phyloP scores from a whole-genome alignment of 192 early-diverging fungal species.

The Coemansia sp. region DNA sequence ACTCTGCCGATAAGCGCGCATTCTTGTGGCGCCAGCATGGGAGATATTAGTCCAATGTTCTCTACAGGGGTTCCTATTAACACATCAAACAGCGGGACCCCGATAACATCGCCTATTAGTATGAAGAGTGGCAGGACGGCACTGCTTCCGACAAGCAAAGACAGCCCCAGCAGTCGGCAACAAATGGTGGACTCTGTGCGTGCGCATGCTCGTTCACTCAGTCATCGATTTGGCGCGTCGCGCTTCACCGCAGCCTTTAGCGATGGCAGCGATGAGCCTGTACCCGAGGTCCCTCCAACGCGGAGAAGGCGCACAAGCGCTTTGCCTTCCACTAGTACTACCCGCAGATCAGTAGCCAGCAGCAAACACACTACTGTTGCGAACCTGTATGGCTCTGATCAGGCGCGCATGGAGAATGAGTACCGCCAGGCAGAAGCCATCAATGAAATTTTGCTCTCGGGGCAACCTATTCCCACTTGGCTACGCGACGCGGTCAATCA shows the following conservation, averaged over 20 bases:
- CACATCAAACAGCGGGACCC: constrained; percentile 1
- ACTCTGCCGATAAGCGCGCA: constrained; percentile 2
- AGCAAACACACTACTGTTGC: constrained; percentile 1
- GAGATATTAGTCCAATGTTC: neutral
- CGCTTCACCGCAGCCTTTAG: constrained; percentile 33
- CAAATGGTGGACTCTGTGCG: constrained; percentile 33
- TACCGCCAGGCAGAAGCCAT: constrained; percentile 54
- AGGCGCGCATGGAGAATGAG: constrained; percentile 39
- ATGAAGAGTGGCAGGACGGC: constrained; percentile 14
- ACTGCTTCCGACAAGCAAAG: constrained; percentile 6
- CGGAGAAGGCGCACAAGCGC: constrained; percentile 22
- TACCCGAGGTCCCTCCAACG: neutral
- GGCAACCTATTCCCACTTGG: constrained; percentile 52
- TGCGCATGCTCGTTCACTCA: constrained; percentile 42
- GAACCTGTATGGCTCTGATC: constrained; percentile 43
- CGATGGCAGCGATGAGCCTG: constrained; percentile 13
- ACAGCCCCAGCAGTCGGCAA: constrained; percentile 1
- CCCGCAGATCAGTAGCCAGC: constrained; percentile 11
- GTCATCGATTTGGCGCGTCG: constrained; percentile 25
- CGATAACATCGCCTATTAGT: constrained; percentile 29
- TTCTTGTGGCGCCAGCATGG: neutral
- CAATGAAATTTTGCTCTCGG: constrained; percentile 50
- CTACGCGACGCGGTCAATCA: constrained; percentile 47
- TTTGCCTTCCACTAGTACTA: constrained; percentile 5
- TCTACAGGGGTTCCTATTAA: neutral